Evolutionary conservation across 345 rosid genomes (phyloP).

Genomic region (Eucalyptus marginata): DNA sequence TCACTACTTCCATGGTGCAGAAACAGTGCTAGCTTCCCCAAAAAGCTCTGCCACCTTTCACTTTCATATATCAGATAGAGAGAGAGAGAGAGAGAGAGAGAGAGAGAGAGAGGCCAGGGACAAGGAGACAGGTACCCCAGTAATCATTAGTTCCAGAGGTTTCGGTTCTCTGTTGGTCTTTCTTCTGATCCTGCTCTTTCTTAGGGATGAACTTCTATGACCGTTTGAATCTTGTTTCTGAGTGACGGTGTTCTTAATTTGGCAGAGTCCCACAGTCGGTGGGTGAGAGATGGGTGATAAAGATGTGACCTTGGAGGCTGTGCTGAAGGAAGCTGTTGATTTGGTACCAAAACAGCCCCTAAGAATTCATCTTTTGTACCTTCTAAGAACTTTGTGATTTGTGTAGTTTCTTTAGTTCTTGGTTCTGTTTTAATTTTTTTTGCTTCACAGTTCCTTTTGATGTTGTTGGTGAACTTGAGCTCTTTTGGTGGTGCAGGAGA

Average conservation of each 20-base stretch:
- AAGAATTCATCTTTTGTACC: neutral
- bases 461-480: neutral
- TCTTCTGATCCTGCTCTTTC: neutral
- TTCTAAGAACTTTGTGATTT: neutral
- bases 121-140: neutral
- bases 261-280: neutral
- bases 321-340: constrained; percentile 60
- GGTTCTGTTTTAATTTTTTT: neutral
- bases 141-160: neutral
- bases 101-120: neutral
- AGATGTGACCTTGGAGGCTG: constrained; percentile 44
- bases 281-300: constrained; percentile 24
- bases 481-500: constrained; percentile 28
- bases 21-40: neutral
- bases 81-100: neutral
- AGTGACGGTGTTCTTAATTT: neutral
- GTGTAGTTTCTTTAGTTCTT: neutral
- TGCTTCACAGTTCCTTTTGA: neutral
- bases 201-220: neutral
- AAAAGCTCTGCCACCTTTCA: neutral
- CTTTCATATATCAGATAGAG: neutral
- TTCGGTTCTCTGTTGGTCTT: neutral
- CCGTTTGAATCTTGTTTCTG: neutral
- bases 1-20: neutral
- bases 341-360: constrained; percentile 24